Percentiles rank a stretch among this genome's conserved stretches.
Evolutionary conservation across 1,139 yeast genomes (phyloP).

Genomic region (Saccharomyces hybrid): DNA sequence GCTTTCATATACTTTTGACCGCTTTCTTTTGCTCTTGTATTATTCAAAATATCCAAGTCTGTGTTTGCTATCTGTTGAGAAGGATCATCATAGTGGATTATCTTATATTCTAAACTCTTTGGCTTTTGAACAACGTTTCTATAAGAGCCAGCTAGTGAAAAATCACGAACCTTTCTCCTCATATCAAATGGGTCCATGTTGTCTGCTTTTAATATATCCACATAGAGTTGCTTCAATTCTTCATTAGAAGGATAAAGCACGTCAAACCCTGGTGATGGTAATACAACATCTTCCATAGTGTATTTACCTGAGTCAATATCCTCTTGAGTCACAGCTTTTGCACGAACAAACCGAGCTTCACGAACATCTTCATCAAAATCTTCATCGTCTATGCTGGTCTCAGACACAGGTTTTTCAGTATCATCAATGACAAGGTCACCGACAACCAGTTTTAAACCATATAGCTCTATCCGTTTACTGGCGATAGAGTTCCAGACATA

Average conservation of each 20-base stretch:
- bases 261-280: conserved; percentile 94
- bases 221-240: conserved; percentile 53
- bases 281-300: conserved; percentile 72
- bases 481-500: conserved; percentile 89
- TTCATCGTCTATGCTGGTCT: conserved; percentile 32
- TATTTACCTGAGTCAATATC: conserved; percentile 57
- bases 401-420: conserved; percentile 17
- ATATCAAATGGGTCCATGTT: conserved; percentile 77
- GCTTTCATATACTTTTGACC: conserved; percentile 30
- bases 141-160: conserved; percentile 86
- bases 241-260: conserved; percentile 71
- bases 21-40: conserved; percentile 32
- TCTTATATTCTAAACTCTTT: conserved; percentile 50
- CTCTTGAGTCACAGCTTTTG: conserved; percentile 62
- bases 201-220: conserved; percentile 68
- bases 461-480: conserved; percentile 63
- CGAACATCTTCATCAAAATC: conserved; percentile 63
- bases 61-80: conserved; percentile 70
- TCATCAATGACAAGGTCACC: conserved; percentile 73
- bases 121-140: conserved; percentile 71
- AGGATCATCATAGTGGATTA: conserved; percentile 54
- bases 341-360: conserved; percentile 47
- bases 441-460: conserved; percentile 60
- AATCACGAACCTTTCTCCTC: conserved; percentile 79
- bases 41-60: conserved; percentile 64